Base-by-base conservation (phyloP, 768 basidiomycete genomes). In the Lactifluus hygrophoroides region DNA sequence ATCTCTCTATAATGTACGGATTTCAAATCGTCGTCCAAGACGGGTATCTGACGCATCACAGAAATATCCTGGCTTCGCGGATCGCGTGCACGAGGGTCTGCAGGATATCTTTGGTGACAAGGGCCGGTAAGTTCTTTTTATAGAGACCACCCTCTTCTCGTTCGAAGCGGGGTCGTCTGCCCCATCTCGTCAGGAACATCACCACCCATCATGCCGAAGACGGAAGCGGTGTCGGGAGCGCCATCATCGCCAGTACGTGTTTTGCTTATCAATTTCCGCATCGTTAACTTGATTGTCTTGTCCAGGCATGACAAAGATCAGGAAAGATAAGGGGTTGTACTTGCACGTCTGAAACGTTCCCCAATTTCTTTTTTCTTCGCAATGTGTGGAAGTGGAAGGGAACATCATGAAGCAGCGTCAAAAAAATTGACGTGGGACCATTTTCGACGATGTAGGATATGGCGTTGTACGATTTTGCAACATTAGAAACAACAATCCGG, bases 1-100 rank as follows among this genome's bases (percentile, higher is more conserved):
- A 3, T 89, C 86, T n/a, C 71, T 97, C 66, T 97, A 97, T 73
- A 95, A 94, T 67, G 93, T 94, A 61, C 61, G 86, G 75, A 5
- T 50, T 13, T 25, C 37, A 16, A 6, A 13, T 27, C 37, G 17
- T 62, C 30, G 9, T 37, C 49, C 50, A 38, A 27, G 42, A 14
- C 44, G 32, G 25, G 21, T 19, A 27, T 2, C n/a, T 54, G 5
- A 46, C 38, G 11, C 9, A 34, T 44, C 50, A 42, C 37, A 97
- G 93, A 96, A 97, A 90, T 98, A 98, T 73, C 96, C 96, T 32
- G 84, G 88, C 38, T 99, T 98, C 69, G 82, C 94, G 37, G 90
- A 97, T 64, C 79, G 93, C 58, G 85, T 98, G 56, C 92, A 96
- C 65, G 86, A 94, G 69, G 96, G 94, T 14, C 73, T 99, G 58